Conservation (phyloP, 108 stramenopile genomes). For the Craspedostauros australis region DNA sequence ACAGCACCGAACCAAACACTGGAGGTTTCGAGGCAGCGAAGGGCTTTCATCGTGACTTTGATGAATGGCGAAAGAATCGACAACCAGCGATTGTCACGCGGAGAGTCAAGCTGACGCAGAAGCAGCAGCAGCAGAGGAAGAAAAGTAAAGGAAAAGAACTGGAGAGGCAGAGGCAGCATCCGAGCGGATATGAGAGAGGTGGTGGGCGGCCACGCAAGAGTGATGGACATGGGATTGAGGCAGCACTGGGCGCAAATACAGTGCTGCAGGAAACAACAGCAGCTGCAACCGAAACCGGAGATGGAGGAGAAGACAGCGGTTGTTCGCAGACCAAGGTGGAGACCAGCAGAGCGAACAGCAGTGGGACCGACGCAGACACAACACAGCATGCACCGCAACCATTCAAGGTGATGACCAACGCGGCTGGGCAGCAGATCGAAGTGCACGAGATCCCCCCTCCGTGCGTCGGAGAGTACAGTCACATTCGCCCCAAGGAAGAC, state of each 20-base stretch:
- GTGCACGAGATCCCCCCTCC: slow-evolving; percentile 33
- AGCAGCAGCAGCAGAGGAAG: slow-evolving; percentile 7
- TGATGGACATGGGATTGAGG: too few relatives aligned
- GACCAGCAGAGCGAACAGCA: too few relatives aligned
- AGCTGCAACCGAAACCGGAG: too few relatives aligned
- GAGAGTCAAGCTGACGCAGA: slow-evolving; percentile 2
- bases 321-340: background rate
- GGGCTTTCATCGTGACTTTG: slow-evolving; percentile 91
- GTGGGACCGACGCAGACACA: too few relatives aligned
- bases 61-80: slow-evolving; percentile 49
- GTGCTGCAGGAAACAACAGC: too few relatives aligned
- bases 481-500: slow-evolving; percentile 83
- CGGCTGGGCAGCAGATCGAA: background rate
- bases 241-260: too few relatives aligned
- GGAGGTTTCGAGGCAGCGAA: slow-evolving; percentile 88
- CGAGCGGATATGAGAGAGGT: background rate
- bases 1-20: slow-evolving; percentile 60
- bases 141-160: background rate
- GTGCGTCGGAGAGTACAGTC: slow-evolving; percentile 89
- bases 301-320: background rate
- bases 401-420: too few relatives aligned
- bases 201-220: background rate
- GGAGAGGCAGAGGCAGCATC: background rate
- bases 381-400: too few relatives aligned
- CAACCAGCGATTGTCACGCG: slow-evolving; percentile 10